Conservation (phyloP, 169 alveolate genomes). For the Theileria orientalis region DNA sequence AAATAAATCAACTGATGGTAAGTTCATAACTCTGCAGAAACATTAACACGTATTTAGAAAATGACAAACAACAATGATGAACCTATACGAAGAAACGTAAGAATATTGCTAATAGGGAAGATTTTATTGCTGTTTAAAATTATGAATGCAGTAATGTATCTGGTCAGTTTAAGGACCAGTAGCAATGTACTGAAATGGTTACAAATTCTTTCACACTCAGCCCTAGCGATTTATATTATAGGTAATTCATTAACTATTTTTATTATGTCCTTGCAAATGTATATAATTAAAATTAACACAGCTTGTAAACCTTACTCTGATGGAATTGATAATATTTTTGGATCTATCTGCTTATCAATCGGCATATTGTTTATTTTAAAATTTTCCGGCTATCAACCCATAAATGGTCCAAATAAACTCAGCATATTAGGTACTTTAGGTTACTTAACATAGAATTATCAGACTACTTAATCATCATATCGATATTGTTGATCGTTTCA, state of each 20-base stretch:
- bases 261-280: not conserved
- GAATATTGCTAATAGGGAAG: not conserved
- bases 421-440: not conserved
- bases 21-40: too few species aligned
- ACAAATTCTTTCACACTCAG: not conserved
- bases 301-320: not conserved
- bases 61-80: not conserved
- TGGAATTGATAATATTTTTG: not conserved
- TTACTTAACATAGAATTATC: not conserved
- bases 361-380: slow-evolving; percentile 1
- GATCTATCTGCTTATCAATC: not conserved
- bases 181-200: too few species aligned
- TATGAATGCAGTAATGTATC: not conserved
- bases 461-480: not conserved
- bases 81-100: not conserved
- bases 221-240: not conserved
- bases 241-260: not conserved
- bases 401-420: not conserved
- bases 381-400: not conserved
- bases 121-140: not conserved
- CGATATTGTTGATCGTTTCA: not conserved
- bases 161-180: not conserved
- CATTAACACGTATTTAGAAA: not conserved
- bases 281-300: too few species aligned
- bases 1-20: slow-evolving; percentile 6